These are phyloP conservation scores for Botrytis tulipae DNA, from an alignment of 2,329 filamentous ascomycete genomes.

Conservation along the genomic window DNA sequence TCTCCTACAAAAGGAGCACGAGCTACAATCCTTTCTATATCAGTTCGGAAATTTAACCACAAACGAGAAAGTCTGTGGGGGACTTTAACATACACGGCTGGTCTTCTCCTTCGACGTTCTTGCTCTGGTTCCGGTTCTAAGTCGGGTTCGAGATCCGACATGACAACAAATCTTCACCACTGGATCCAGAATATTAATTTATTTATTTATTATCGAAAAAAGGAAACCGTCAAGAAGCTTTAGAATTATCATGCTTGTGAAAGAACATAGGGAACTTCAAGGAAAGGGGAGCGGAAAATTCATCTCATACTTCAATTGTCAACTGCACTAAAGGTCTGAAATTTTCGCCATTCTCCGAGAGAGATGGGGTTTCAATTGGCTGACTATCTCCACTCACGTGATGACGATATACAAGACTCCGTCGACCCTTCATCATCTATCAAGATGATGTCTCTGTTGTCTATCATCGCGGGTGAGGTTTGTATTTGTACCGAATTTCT, in stretches of 20 bases:
- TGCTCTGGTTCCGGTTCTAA: conserved; percentile 34
- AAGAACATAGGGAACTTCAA: background rate
- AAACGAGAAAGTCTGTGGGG: background rate
- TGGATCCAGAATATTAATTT: background rate
- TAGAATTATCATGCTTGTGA: background rate
- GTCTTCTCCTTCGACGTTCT: conserved; percentile 43
- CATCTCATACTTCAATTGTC: background rate
- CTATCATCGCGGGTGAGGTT: background rate
- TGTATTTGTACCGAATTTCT: background rate
- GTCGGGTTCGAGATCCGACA: conserved; percentile 23
- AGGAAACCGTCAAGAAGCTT: background rate
- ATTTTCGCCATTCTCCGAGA: conserved; percentile 4
- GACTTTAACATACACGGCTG: conserved; percentile 43
- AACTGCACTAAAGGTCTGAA: background rate
- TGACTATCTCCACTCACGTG: background rate
- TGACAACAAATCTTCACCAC: background rate
- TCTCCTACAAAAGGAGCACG: conserved; percentile 56
- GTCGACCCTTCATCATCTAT: background rate
- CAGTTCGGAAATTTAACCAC: conserved; percentile 20
- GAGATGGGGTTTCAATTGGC: background rate
- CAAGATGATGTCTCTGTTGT: background rate
- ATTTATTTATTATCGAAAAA: background rate
- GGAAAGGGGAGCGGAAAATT: background rate
- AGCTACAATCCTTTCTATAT: conserved; percentile 42
- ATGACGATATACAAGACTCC: background rate